phyloP scores from a whole-genome alignment of 2,329 filamentous ascomycete genomes.

The Huntiella abstrusa region DNA sequence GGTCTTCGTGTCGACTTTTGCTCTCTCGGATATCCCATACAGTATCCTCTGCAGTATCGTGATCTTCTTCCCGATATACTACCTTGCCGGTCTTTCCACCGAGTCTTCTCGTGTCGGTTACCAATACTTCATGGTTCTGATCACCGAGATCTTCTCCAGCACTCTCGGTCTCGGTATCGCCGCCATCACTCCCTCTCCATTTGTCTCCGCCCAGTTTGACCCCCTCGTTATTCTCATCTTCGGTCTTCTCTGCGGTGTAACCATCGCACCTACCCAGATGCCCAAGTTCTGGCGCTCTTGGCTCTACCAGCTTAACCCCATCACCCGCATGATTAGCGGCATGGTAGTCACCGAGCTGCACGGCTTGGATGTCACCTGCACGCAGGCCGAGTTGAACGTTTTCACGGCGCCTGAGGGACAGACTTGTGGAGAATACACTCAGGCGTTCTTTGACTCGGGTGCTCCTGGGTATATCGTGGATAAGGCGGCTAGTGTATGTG shows the following conservation, averaged over 20 bases:
- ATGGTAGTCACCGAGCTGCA: conserved; percentile 66
- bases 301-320: conserved; percentile 69
- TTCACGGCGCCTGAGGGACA: conserved; percentile 49
- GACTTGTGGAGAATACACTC: conserved; percentile 61
- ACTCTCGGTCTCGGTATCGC: conserved; percentile 61
- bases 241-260: conserved; percentile 72
- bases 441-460: conserved; percentile 46
- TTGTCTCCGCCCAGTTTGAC: conserved; percentile 63
- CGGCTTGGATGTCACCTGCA: conserved; percentile 42
- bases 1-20: conserved; percentile 58
- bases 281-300: conserved; percentile 60
- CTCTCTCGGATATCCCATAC: conserved; percentile 75
- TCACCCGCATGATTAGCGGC: conserved; percentile 63
- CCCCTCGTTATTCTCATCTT: conserved; percentile 72
- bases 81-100: conserved; percentile 54
- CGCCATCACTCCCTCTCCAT: conserved; percentile 57
- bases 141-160: conserved; percentile 71
- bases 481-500: conserved; percentile 44
- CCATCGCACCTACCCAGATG: conserved; percentile 61
- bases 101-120: conserved; percentile 53
- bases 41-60: conserved; percentile 57
- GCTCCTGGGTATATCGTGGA: conserved; percentile 53
- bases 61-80: conserved; percentile 75
- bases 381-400: conserved; percentile 38
- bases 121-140: conserved; percentile 68